Evolutionary conservation across 192 early-diverging fungal species (phyloP).

Genomic region (Entomortierella parvispora): DNA sequence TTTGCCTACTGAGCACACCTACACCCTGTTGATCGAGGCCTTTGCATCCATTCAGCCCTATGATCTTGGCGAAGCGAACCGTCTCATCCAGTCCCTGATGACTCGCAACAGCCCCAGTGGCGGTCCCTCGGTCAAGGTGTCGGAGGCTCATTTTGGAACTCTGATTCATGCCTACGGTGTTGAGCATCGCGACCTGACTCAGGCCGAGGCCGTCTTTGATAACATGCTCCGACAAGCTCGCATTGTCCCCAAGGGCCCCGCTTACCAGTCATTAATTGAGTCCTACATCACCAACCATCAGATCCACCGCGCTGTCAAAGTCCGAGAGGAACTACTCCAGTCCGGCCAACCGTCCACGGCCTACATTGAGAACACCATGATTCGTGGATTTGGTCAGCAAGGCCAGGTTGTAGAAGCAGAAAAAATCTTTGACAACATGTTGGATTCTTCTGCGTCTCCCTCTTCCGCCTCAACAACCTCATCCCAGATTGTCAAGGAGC

Average conservation of each 20-base stretch:
- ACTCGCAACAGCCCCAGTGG: slow-evolving; percentile 8
- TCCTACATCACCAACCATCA: slow-evolving; percentile 58
- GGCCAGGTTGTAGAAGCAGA: slow-evolving; percentile 53
- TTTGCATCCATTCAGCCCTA: slow-evolving; percentile 65
- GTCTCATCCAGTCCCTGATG: slow-evolving; percentile 59
- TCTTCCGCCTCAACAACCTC: slow-evolving; percentile 21
- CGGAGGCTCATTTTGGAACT: slow-evolving; percentile 63
- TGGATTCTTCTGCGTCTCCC: slow-evolving; percentile 41
- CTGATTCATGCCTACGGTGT: slow-evolving; percentile 67
- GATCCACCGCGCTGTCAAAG: slow-evolving; percentile 53
- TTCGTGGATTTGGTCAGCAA: slow-evolving; percentile 62
- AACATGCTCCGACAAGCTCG: slow-evolving; percentile 41
- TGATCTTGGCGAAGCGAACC: slow-evolving; percentile 64
- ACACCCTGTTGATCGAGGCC: slow-evolving; percentile 65
- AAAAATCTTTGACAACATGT: slow-evolving; percentile 59
- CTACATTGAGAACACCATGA: slow-evolving; percentile 69
- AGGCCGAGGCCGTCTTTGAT: slow-evolving; percentile 56
- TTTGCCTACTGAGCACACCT: slow-evolving; percentile 62
- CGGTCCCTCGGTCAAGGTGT: slow-evolving; percentile 33
- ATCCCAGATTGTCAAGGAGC: slow-evolving; percentile 57
- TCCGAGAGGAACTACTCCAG: slow-evolving; percentile 52
- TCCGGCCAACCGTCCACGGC: slow-evolving; percentile 51
- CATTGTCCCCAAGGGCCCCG: slow-evolving; percentile 58
- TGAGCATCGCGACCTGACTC: slow-evolving; percentile 60
- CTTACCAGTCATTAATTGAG: slow-evolving; percentile 66